phyloP scores from a whole-genome alignment of 192 early-diverging fungal genomes.

The Spinellus fusiger region DNA sequence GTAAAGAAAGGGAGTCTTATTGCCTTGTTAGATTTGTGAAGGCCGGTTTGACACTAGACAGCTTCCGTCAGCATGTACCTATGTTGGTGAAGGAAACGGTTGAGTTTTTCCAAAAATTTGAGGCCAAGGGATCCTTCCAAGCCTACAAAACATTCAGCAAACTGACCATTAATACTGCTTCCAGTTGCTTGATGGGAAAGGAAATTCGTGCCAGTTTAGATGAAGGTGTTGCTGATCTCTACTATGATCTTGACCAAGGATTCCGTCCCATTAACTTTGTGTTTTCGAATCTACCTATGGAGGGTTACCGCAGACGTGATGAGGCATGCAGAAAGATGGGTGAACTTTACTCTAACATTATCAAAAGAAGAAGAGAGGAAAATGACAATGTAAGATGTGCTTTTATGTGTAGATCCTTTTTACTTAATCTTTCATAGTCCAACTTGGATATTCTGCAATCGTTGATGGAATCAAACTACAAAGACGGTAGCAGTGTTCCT shows the following conservation, averaged over 20 bases:
- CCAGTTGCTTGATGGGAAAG: slow-evolving; percentile 88
- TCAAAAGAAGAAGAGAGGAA: slow-evolving; percentile 66
- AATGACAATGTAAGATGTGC: slow-evolving; percentile 21
- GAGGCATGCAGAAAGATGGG: slow-evolving; percentile 79
- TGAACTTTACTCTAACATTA: slow-evolving; percentile 71
- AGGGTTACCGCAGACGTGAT: slow-evolving; percentile 81
- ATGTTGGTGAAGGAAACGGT: slow-evolving; percentile 78
- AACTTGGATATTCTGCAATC: slow-evolving; percentile 70
- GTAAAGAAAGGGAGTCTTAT: not conserved
- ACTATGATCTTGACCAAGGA: slow-evolving; percentile 91
- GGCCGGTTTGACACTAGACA: slow-evolving; percentile 80
- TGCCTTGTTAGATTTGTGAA: slow-evolving; percentile 78
- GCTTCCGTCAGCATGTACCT: slow-evolving; percentile 83
- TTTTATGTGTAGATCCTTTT: not conserved
- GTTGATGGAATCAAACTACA: slow-evolving; percentile 83
- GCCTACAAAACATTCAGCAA: slow-evolving; percentile 79
- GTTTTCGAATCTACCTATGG: slow-evolving; percentile 88
- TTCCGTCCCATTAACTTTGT: slow-evolving; percentile 94
- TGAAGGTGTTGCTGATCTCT: slow-evolving; percentile 67
- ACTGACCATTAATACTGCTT: slow-evolving; percentile 91
- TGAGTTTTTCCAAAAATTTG: slow-evolving; percentile 69
- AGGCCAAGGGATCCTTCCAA: slow-evolving; percentile 52
- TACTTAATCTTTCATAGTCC: not conserved
- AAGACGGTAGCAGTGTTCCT: slow-evolving; percentile 76
- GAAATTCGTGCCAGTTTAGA: slow-evolving; percentile 86